Conservation (phyloP, 768 basidiomycete genomes). For the Glaciozyma antarctica region DNA sequence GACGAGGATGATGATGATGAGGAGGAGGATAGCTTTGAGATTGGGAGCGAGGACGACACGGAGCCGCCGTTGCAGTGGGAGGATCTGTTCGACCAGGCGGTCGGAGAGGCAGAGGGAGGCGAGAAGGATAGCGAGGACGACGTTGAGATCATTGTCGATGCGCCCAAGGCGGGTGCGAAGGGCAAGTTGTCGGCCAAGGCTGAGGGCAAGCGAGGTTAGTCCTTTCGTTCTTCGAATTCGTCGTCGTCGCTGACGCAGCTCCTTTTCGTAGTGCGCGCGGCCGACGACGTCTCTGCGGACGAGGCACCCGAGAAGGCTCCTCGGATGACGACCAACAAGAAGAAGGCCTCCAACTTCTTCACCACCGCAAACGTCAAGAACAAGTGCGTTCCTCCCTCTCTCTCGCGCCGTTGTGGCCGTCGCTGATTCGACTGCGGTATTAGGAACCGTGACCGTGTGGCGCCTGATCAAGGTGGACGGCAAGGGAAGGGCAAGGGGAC, state of each 20-base stretch:
- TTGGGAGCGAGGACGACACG: conserved; percentile 35
- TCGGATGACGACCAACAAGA: conserved; percentile 95
- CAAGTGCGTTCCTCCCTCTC: not conserved
- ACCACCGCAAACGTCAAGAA: conserved; percentile 33
- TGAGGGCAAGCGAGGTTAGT: conserved; percentile 20
- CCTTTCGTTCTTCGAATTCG: not conserved
- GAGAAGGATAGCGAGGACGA: conserved; percentile 29
- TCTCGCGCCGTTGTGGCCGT: no score
- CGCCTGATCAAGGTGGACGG: not conserved
- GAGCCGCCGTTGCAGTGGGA: conserved; percentile 58
- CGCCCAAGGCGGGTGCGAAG: not conserved
- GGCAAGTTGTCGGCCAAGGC: conserved; percentile 11
- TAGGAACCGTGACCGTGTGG: not conserved
- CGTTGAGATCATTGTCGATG: conserved; percentile 20
- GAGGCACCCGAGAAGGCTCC: conserved; percentile 50
- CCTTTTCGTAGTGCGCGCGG: conserved; percentile 11
- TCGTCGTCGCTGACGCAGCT: not conserved
- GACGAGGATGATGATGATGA: conserved; percentile 36
- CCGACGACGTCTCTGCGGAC: conserved; percentile 41
- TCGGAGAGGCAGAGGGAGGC: conserved; percentile 36
- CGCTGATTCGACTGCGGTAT: no score
- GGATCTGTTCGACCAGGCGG: conserved; percentile 57
- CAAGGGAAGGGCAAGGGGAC: conserved; percentile 11
- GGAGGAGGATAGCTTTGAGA: conserved; percentile 19
- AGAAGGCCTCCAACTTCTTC: conserved; percentile 62